Base-by-base conservation (phyloP, 164 flowering plant species). In the Vitis amurensis region DNA sequence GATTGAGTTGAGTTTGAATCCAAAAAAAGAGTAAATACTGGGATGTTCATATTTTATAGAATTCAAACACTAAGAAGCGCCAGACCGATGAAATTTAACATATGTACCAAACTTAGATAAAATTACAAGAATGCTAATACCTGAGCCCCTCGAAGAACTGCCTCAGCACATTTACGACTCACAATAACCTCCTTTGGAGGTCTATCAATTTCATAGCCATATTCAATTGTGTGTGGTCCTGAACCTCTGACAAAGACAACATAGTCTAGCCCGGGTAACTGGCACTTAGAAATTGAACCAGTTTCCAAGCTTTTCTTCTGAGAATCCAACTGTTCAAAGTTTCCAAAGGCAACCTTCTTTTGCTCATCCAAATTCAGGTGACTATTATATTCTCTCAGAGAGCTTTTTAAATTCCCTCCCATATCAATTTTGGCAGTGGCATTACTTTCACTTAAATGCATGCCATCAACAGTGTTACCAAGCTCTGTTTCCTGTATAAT, bases 121-220 rank as follows among this genome's bases (percentile, higher is more conserved):
- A 11, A 8, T 16, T 17, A 23, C 6, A 19, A 60, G 7, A 31
- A 56, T 17, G 30, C 31, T 13, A 71, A 53, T 71, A 93, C 98
- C 90, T 95, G 97, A 76, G 99, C 98, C 78, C 99, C 99, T 29
- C 98, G 97, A 71, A 96, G 97, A 81, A 96, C 99, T n/a, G 99
- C 92, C 85, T 96, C 98, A 19, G 99, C 99, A 73, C 99, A 96
- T 83, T 96, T 96, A 65, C 99, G 86, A 72, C 98, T 96, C 58
- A 96, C 97, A 76, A 93, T 73, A 6, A 96, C 89, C 80, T 96
- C 99, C 76, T 96, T 96, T 2, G 78, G 69, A 76, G 89, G 86
- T 44, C 69, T 79, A 50, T 71, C 81, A 80, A 69, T 66, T 16
- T 65, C 76, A 82, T 66, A 68, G 51, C 74, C 85, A 73, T 90